Evolutionary conservation across 495 filamentous ascomycete species (phyloP).

Genomic region (Cercophora samala): DNA sequence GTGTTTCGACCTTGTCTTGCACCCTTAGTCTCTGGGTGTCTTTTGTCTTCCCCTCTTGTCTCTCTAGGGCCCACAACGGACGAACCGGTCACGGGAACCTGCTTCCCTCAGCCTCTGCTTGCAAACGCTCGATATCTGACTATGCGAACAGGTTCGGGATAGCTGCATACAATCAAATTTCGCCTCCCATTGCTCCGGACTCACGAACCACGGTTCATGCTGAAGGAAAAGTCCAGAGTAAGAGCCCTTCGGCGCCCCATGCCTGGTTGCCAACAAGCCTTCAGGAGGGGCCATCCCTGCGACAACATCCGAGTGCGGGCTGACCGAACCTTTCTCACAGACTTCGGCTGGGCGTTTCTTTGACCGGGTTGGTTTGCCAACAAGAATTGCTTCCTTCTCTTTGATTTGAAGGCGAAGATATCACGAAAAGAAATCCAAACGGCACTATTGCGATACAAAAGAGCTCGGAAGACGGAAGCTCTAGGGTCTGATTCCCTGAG

Average conservation of each 20-base stretch:
- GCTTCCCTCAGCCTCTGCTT: constrained; percentile 34
- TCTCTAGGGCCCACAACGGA: constrained; percentile 24
- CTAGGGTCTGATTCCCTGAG: no score
- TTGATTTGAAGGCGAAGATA: neutral
- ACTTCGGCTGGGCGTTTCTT: neutral
- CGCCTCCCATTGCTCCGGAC: constrained; percentile 22
- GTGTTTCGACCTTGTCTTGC: constrained; percentile 34
- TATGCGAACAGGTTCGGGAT: constrained; percentile 52
- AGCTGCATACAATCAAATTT: constrained; percentile 45
- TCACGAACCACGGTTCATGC: constrained; percentile 23
- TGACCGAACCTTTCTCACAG: neutral
- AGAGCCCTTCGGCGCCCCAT: no score
- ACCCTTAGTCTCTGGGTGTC: constrained; percentile 12
- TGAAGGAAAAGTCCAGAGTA: constrained; percentile 1
- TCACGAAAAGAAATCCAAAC: neutral
- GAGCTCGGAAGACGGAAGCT: neutral
- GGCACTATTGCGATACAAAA: neutral
- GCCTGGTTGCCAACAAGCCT: neutral
- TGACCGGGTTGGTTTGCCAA: neutral
- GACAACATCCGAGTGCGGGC: neutral
- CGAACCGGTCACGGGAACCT: constrained; percentile 40
- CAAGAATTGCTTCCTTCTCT: neutral
- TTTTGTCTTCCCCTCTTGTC: constrained; percentile 18
- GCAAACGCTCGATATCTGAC: constrained; percentile 37
- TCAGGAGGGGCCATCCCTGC: neutral